Conservation (phyloP, 805 yeast species). For the Candida endomychidarum region DNA sequence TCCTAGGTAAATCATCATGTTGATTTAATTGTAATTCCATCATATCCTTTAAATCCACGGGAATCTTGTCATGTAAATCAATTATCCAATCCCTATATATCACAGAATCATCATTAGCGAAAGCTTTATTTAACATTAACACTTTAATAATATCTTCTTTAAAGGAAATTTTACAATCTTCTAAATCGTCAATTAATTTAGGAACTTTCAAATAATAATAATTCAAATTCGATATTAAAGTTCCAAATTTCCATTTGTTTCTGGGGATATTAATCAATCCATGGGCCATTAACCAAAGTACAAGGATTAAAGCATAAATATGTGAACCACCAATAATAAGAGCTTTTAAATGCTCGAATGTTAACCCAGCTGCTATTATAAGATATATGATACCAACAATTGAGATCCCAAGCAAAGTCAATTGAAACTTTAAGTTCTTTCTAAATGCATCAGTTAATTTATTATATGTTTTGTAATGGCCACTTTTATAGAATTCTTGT, state of each 20-base stretch:
- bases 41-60: slow-evolving; percentile 34
- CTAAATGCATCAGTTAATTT: slow-evolving; percentile 57
- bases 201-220: slow-evolving; percentile 56
- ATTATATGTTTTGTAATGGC: slow-evolving; percentile 50
- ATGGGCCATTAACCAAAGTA: slow-evolving; percentile 83
- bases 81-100: slow-evolving; percentile 65
- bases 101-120: slow-evolving; percentile 27
- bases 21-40: slow-evolving; percentile 31
- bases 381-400: slow-evolving; percentile 59
- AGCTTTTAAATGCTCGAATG: slow-evolving; percentile 56
- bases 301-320: slow-evolving; percentile 69
- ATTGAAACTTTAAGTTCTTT: slow-evolving; percentile 59
- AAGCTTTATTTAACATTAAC: slow-evolving; percentile 47
- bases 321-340: slow-evolving; percentile 76
- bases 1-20: slow-evolving; percentile 23
- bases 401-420: slow-evolving; percentile 53
- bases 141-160: slow-evolving; percentile 65
- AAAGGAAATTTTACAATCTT: slow-evolving; percentile 61
- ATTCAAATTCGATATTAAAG: slow-evolving; percentile 27
- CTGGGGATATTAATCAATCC: slow-evolving; percentile 73
- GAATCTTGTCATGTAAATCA: slow-evolving; percentile 46
- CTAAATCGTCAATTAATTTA: slow-evolving; percentile 53
- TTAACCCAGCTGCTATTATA: slow-evolving; percentile 48
- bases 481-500: slow-evolving; percentile 73
- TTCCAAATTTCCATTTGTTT: slow-evolving; percentile 39